Evolutionary conservation across 768 basidiomycete genomes (phyloP), one percentile per base, ranked within the genome.

Genomic region (Kwoniella botswanensis): DNA sequence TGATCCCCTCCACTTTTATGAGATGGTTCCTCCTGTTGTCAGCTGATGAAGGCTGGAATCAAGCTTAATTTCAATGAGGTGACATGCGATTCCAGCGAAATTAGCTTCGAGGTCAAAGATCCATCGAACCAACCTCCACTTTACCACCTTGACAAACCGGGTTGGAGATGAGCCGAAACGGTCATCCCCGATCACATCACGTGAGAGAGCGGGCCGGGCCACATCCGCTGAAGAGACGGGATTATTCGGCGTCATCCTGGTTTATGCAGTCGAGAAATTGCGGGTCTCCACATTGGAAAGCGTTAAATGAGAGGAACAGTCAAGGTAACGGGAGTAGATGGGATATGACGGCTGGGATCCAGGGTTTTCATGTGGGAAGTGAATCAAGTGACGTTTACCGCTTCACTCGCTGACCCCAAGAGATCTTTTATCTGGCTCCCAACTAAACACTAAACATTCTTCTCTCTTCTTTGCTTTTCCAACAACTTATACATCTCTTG

Each of bases 161-260:
- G 1, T 10, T 50, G 13, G 18, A 50, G 12, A 50, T 50, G 46
- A 15, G 18, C 46, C 46, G 46, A 50, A 50, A 50, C 46, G 46
- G 46, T 50, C 18, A 50, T 50, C 46, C 46, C 46, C 46, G 10
- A 42, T 22, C 10, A 15, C 0, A 61, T 61, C 26, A 44, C n/a
- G 24, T 22, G 24, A 15, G 21, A 26, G 41, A 62, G 22, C 61
- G 61, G 61, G 63, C 52, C 52, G 53, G 44, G 63, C 63, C 63
- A 65, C 63, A 54, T 46, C 9, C 11, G 22, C 18, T 41, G 55
- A 10, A 42, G 29, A 43, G 13, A 56, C 65, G 65, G 65, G 26
- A 17, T 67, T 67, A 67, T 43, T 59, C 63, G 63, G 63, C 54
- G 41, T 55, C 63, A 53, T 55, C 52, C 54, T 17, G 22, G 5